Percentiles rank a stretch among this genome's conserved stretches.
Evolutionary conservation across 768 basidiomycete species (phyloP).

Genomic region (Saitozyma sp.): DNA sequence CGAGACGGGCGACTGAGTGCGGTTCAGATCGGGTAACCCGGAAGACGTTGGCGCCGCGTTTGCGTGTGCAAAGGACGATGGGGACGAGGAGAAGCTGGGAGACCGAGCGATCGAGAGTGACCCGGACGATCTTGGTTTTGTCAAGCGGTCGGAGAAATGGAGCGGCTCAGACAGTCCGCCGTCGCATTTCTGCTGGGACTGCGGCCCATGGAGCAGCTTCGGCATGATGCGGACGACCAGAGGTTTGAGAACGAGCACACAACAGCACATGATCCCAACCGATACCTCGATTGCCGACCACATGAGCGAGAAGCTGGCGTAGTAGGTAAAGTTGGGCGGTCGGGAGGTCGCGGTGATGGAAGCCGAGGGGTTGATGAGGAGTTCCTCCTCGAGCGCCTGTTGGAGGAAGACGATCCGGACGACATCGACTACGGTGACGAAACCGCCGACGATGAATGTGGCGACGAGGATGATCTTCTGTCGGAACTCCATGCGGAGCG

Average conservation of each 20-base stretch:
- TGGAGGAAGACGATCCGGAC: slow-evolving; percentile 48
- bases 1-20: too few relatives aligned
- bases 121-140: too few relatives aligned
- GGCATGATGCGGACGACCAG: slow-evolving; percentile 42
- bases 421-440: slow-evolving; percentile 50
- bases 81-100: too few relatives aligned
- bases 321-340: slow-evolving; percentile 36
- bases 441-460: slow-evolving; percentile 48
- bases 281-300: slow-evolving; percentile 47
- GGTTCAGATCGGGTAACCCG: too few relatives aligned
- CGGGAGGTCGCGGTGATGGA: slow-evolving; percentile 10
- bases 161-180: too few relatives aligned
- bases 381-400: slow-evolving; percentile 35
- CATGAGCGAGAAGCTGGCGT: slow-evolving; percentile 42
- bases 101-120: too few relatives aligned
- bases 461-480: slow-evolving; percentile 46
- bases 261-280: slow-evolving; percentile 45
- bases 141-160: too few relatives aligned
- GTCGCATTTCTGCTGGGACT: too few relatives aligned
- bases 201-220: slow-evolving; percentile 11
- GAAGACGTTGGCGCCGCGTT: too few relatives aligned
- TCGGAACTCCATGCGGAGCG: slow-evolving; percentile 45
- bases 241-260: slow-evolving; percentile 48
- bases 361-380: slow-evolving; percentile 1
- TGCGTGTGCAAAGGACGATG: too few relatives aligned